A percentile compares a stretch with the other conserved stretches of the same genome.
phyloP scores from a whole-genome alignment of 257 asterid species.

The Oldenlandia corymbosa region DNA sequence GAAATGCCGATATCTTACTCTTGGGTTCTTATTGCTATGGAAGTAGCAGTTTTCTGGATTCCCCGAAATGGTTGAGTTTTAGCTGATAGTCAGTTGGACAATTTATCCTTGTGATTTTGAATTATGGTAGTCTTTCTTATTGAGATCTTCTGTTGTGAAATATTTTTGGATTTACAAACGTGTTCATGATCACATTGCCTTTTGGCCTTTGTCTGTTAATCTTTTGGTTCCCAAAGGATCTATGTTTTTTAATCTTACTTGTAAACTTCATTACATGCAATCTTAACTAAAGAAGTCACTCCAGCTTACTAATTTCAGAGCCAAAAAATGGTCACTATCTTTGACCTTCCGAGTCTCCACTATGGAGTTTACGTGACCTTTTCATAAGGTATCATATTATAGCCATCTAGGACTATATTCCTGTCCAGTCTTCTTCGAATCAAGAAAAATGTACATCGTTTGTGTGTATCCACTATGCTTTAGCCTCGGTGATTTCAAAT shows the following conservation, averaged over 20 bases:
- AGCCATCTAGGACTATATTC: no score
- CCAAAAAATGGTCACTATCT: neutral
- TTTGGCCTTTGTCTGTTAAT: neutral
- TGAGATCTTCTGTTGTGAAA: neutral
- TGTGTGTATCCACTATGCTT: no score
- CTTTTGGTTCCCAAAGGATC: conserved; percentile 4
- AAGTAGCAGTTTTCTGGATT: neutral
- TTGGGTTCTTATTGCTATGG: neutral
- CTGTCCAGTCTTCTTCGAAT: no score
- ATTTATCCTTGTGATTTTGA: neutral
- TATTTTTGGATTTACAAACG: neutral
- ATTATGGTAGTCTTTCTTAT: neutral
- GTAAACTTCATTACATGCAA: neutral
- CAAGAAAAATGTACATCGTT: no score
- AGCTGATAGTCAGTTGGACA: neutral
- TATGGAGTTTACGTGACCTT: neutral
- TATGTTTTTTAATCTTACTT: neutral
- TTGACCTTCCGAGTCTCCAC: neutral
- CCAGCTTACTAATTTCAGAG: neutral
- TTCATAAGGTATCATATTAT: neutral
- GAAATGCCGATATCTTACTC: neutral
- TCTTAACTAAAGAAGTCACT: neutral
- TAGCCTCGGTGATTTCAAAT: neutral
- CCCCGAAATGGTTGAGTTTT: neutral
- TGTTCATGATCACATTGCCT: neutral